These are phyloP conservation scores for Aspergillus aculeatinus DNA, from an alignment of 2,329 filamentous ascomycete genomes.

Conservation along the genomic window DNA sequence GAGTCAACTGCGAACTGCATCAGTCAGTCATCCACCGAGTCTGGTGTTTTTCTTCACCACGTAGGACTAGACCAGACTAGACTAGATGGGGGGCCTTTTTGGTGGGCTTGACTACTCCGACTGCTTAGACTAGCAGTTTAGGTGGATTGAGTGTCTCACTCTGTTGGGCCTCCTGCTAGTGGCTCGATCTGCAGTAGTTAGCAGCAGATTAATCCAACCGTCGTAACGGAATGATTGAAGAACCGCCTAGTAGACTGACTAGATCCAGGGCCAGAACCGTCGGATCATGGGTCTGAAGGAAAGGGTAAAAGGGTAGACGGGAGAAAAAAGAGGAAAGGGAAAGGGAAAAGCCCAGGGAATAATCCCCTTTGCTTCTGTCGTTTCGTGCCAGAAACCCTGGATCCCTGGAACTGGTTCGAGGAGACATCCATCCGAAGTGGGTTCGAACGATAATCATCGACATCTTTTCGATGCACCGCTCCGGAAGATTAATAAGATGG, in stretches of 20 bases:
- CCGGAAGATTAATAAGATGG: background rate
- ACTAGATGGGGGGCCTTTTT: no score
- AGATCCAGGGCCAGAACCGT: constrained; percentile 9
- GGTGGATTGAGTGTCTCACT: constrained; percentile 6
- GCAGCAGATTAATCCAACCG: background rate
- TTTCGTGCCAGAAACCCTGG: constrained; percentile 3
- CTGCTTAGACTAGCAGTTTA: background rate
- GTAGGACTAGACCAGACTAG: background rate
- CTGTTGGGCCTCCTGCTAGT: background rate
- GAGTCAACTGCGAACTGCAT: background rate
- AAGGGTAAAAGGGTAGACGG: background rate
- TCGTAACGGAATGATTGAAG: constrained; percentile 9
- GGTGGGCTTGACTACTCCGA: background rate
- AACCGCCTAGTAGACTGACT: constrained; percentile 1
- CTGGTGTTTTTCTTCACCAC: background rate
- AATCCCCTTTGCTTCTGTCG: background rate
- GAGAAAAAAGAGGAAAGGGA: background rate
- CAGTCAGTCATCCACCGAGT: background rate
- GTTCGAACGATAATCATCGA: background rate
- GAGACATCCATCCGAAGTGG: background rate
- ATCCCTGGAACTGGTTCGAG: constrained; percentile 4
- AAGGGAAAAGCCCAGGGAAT: background rate
- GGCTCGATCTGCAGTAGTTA: constrained; percentile 1
- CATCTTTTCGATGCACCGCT: background rate
- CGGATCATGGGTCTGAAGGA: background rate